phyloP scores from a whole-genome alignment of 1,284 basidiomycete species.

The Amylostereum chailletii region DNA sequence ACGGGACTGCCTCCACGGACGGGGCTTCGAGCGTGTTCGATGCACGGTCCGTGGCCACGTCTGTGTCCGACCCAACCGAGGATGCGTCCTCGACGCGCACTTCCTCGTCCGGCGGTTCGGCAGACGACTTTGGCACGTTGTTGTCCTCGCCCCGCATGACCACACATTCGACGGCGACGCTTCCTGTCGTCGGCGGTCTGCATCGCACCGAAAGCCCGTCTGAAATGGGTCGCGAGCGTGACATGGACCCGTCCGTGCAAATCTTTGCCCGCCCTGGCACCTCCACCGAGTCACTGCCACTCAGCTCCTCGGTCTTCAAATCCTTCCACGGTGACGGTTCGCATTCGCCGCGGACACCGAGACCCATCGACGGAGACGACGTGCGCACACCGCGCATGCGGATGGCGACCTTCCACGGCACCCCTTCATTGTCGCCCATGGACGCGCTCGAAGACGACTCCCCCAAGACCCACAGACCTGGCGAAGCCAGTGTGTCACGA shows the following conservation, averaged over 20 bases:
- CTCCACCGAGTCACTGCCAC: slow-evolving; percentile 58
- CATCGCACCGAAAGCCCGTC: slow-evolving; percentile 15
- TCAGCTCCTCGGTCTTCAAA: neutral
- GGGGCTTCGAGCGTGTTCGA: slow-evolving; percentile 9
- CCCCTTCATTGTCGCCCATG: neutral
- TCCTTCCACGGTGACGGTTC: neutral
- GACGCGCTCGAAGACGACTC: slow-evolving; percentile 1
- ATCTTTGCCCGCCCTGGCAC: slow-evolving; percentile 61
- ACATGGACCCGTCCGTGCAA: slow-evolving; percentile 50
- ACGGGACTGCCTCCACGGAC: slow-evolving; percentile 5
- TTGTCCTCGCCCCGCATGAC: neutral
- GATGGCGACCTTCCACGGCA: slow-evolving; percentile 14
- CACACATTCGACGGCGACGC: slow-evolving; percentile 21
- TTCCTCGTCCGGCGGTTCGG: slow-evolving; percentile 6
- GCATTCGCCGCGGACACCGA: slow-evolving; percentile 16
- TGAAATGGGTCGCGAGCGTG: slow-evolving; percentile 27
- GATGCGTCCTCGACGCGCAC: slow-evolving; percentile 6
- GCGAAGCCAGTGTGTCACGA: slow-evolving; percentile 5
- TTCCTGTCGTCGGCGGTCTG: slow-evolving; percentile 23
- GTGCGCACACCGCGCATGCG: slow-evolving; percentile 13
- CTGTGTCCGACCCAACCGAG: slow-evolving; percentile 7
- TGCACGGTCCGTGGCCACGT: slow-evolving; percentile 5
- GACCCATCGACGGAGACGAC: slow-evolving; percentile 10
- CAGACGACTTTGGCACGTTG: neutral
- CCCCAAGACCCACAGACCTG: slow-evolving; percentile 4